Evolutionary conservation across 2,329 filamentous ascomycete species (phyloP), one percentile per base, ranked within the genome.

Genomic region (Trichoderma sp.): DNA sequence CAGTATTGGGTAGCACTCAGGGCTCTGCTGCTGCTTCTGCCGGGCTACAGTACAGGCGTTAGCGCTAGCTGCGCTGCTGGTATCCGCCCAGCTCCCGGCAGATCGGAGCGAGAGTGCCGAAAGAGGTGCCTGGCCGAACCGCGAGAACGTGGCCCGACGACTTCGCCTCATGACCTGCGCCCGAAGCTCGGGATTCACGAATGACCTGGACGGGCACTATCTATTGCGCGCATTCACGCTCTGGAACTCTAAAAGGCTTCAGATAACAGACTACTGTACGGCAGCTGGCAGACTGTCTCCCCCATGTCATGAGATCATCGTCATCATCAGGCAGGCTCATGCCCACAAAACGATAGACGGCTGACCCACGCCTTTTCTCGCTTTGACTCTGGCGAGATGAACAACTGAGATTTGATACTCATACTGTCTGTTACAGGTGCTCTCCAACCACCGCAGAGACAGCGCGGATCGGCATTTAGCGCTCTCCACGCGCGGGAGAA

Each of bases 101-200:
- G 63, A 58, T 59, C 63, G 63, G 63, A 67, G 63, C 63, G n/a
- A 57, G 37, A 33, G 49, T 65, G 62, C 62, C 62, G 62, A 65
- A 56, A 57, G n/a, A 57, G 53, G 31, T 47, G 53, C 27, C 27
- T 35, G 35, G 43, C 62, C 52, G 52, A 27, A 16, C 62, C 61
- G 61, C 33, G 47, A 8, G 33, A 43, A 14, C 24, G 40, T 33
- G 58, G 8, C 19, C 37, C 58, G 47, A 14, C 52, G 52, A 55
- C 47, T 65, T 33, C 63, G 63, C 63, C 63, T 58, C 63, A 66
- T 58, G 53, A 66, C 33, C 37, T 35, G 57, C 19, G 21, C 21
- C 21, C 21, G 13, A 27, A 14, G 27, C n/a, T 33, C 29, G 55
- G 47, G 6, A 43, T 43, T 43, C 16, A 43, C 40, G 40, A 43